phyloP scores from a whole-genome alignment of 495 filamentous ascomycete genomes.

The Neurospora africana region DNA sequence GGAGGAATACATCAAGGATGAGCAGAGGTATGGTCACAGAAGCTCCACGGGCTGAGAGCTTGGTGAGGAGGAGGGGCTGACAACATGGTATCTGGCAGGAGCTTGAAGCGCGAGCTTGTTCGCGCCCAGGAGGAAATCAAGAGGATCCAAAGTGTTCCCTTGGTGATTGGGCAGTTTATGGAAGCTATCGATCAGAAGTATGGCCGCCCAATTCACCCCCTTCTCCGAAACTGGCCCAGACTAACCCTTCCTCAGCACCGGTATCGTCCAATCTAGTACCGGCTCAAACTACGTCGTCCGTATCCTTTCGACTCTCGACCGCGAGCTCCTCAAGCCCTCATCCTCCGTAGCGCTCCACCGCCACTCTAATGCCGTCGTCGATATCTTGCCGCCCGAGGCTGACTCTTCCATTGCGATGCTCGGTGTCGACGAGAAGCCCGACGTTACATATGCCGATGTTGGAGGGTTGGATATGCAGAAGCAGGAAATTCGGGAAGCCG shows the following conservation, averaged over 20 bases:
- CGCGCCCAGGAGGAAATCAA: conserved; percentile 99
- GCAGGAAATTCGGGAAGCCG: conserved; percentile 95
- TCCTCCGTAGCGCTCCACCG: conserved; percentile 95
- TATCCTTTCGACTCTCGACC: conserved; percentile 95
- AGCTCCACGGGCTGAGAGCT: neutral
- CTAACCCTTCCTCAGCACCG: conserved; percentile 52
- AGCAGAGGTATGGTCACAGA: conserved; percentile 61
- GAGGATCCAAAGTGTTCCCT: conserved; percentile 92
- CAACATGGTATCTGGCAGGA: conserved; percentile 41
- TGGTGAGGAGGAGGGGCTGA: neutral
- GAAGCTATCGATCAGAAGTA: conserved; percentile 99
- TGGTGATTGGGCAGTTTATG: conserved; percentile 99
- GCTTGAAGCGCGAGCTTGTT: conserved; percentile 92
- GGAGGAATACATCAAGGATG: conserved; percentile 99
- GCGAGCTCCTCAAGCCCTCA: conserved; percentile 91
- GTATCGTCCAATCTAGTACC: conserved; percentile 95
- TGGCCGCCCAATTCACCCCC: conserved; percentile 11
- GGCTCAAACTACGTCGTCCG: conserved; percentile 99
- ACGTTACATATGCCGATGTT: conserved; percentile 96
- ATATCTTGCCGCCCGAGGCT: conserved; percentile 94
- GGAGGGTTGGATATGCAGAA: conserved; percentile 99
- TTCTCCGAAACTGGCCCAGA: neutral
- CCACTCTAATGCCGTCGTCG: conserved; percentile 96
- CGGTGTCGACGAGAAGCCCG: conserved; percentile 89
- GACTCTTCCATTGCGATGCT: conserved; percentile 99